Conservation (phyloP, 768 basidiomycete genomes). For the Royoungia palumana region DNA sequence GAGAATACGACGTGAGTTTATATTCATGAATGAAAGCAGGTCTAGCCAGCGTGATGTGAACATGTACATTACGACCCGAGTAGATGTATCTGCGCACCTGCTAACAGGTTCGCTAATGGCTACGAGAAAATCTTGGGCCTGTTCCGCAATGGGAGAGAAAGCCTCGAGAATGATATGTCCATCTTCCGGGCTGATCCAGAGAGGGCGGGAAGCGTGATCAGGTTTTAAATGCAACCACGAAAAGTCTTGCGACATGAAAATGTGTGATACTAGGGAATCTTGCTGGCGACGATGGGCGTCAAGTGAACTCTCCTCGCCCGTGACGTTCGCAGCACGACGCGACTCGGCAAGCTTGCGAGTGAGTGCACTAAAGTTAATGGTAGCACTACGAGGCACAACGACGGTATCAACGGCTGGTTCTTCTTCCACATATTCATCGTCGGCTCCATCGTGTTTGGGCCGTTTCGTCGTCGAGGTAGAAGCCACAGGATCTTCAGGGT, state of each 20-base stretch:
- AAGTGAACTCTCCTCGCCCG: constrained; percentile 48
- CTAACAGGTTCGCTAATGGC: constrained; percentile 99
- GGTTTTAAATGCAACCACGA: constrained; percentile 82
- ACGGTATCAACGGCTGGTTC: constrained; percentile 36
- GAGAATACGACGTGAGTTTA: constrained; percentile 95
- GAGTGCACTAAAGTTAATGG: constrained; percentile 85
- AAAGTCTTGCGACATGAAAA: constrained; percentile 84
- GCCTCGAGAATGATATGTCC: constrained; percentile 95
- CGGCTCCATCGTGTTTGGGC: constrained; percentile 42
- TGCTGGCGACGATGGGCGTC: constrained; percentile 70
- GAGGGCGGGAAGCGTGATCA: constrained; percentile 87
- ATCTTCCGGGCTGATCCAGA: constrained; percentile 95
- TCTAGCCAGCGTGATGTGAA: constrained; percentile 41
- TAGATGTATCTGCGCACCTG: constrained; percentile 58
- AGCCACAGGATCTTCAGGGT: constrained; percentile 18
- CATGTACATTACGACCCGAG: constrained; percentile 27
- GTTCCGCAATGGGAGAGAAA: constrained; percentile 95
- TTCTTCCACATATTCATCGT: constrained; percentile 59
- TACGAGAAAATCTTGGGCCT: constrained; percentile 97
- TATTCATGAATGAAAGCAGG: constrained; percentile 99
- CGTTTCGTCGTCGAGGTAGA: constrained; percentile 36
- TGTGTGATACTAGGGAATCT: constrained; percentile 73
- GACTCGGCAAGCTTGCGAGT: constrained; percentile 75
- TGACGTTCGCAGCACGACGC: constrained; percentile 40
- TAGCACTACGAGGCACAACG: constrained; percentile 65